Evolutionary conservation across 352 stramenopile species (phyloP).

Genomic region (Lagenidium giganteum): DNA sequence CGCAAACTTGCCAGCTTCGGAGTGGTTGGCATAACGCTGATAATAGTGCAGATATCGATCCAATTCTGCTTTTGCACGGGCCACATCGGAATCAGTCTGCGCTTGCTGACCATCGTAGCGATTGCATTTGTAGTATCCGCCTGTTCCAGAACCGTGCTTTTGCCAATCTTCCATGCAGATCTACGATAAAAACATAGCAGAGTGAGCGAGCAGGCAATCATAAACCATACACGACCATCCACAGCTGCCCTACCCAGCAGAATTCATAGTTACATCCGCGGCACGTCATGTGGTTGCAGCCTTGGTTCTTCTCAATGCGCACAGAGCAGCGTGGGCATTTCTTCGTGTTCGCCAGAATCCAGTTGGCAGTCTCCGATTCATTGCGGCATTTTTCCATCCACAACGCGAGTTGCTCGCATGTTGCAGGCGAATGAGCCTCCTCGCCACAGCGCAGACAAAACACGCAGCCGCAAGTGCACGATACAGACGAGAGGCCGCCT

Average conservation of each 20-base stretch:
- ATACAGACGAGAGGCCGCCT: conserved; percentile 72
- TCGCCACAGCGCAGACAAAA: conserved; percentile 94
- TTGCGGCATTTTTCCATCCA: conserved; percentile 98
- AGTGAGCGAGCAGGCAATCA: background rate
- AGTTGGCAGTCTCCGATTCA: conserved; percentile 99
- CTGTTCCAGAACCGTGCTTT: conserved; percentile 95
- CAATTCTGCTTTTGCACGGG: conserved; percentile 94
- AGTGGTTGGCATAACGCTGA: conserved; percentile 97
- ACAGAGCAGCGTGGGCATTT: conserved; percentile 98
- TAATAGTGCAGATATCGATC: conserved; percentile 99
- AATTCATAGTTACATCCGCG: conserved; percentile 93
- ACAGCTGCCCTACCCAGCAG: conserved; percentile 96
- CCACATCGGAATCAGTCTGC: conserved; percentile 74
- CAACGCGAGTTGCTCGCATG: conserved; percentile 87
- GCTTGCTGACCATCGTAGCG: conserved; percentile 86
- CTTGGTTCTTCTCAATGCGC: conserved; percentile 99
- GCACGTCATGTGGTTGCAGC: conserved; percentile 99
- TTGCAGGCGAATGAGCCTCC: conserved; percentile 94
- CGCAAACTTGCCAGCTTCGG: conserved; percentile 96
- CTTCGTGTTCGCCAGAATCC: conserved; percentile 99
- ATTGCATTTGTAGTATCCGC: conserved; percentile 99
- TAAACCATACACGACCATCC: conserved; percentile 2
- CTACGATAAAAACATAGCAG: conserved; percentile 10
- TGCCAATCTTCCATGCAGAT: conserved; percentile 95
- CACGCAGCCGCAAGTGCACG: conserved; percentile 79